These are phyloP conservation scores for Cyberlindnera suaveolens DNA, from an alignment of 805 yeast genomes.

Conservation along the genomic window DNA sequence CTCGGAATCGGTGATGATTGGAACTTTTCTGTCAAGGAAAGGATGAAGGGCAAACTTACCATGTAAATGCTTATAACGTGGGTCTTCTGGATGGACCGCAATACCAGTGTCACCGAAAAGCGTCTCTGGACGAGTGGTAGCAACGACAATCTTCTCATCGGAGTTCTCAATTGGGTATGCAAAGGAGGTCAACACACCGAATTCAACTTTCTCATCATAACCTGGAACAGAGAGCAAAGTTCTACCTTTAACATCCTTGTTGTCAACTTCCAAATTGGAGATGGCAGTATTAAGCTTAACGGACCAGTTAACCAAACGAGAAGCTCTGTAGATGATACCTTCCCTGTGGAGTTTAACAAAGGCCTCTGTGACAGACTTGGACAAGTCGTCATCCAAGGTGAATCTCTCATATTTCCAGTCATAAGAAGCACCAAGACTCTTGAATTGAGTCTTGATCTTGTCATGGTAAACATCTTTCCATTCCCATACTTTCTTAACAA, in stretches of 20 bases:
- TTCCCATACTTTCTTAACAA: slow-evolving; percentile 88
- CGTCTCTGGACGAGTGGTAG: slow-evolving; percentile 99
- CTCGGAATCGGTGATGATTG: slow-evolving; percentile 83
- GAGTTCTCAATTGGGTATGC: slow-evolving; percentile 84
- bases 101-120: slow-evolving; percentile 96
- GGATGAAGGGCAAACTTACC: slow-evolving; percentile 92
- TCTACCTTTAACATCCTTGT: slow-evolving; percentile 80
- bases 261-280: slow-evolving; percentile 94
- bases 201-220: slow-evolving; percentile 84
- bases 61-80: slow-evolving; percentile 88
- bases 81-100: slow-evolving; percentile 95
- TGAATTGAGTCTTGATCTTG: slow-evolving; percentile 78
- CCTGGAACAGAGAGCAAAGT: slow-evolving; percentile 82
- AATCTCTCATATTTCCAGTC: slow-evolving; percentile 95
- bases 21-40: slow-evolving; percentile 75
- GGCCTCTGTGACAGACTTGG: slow-evolving; percentile 82
- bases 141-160: slow-evolving; percentile 84
- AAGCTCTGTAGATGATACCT: slow-evolving; percentile 90
- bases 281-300: slow-evolving; percentile 91
- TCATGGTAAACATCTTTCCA: slow-evolving; percentile 94
- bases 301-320: slow-evolving; percentile 94
- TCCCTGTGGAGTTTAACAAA: slow-evolving; percentile 90
- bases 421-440: slow-evolving; percentile 90
- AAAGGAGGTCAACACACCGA: slow-evolving; percentile 94
- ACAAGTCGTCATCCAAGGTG: slow-evolving; percentile 75